phyloP scores from a whole-genome alignment of 208 protist species.

The Wallacemonas sp. region DNA sequence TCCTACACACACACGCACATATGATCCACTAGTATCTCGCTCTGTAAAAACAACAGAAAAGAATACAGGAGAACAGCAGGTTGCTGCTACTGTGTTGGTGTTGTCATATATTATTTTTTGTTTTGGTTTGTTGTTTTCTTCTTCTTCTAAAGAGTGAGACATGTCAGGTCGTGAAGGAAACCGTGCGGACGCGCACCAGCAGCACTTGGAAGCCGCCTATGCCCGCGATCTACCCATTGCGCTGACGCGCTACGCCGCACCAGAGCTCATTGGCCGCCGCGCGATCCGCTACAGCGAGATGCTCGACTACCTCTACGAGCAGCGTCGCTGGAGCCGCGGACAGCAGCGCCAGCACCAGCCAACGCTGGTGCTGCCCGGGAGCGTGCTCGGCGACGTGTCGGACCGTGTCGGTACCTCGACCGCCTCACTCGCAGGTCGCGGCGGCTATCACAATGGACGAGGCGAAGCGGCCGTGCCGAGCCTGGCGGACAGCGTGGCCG shows the following conservation, averaged over 20 bases:
- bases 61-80: too few species aligned
- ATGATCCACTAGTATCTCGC: too few species aligned
- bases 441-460: conserved; percentile 1
- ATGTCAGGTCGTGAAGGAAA: not conserved
- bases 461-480: conserved; percentile 10
- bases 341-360: conserved; percentile 12
- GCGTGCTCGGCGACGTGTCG: not conserved
- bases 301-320: conserved; percentile 19
- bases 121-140: conserved; percentile 1
- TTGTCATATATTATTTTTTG: not conserved
- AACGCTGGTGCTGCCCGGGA: not conserved
- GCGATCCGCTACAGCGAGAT: conserved; percentile 23
- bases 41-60: too few species aligned
- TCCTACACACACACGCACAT: too few species aligned
- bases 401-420: not conserved
- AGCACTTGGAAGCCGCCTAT: conserved; percentile 28
- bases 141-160: not conserved
- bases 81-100: not conserved
- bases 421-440: not conserved
- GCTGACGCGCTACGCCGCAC: conserved; percentile 25
- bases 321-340: conserved; percentile 1
- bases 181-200: not conserved
- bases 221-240: conserved; percentile 28
- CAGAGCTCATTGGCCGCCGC: conserved; percentile 24
- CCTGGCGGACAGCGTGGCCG: not conserved